These are phyloP conservation scores for Phlebiopsis gigantea DNA, from an alignment of 768 basidiomycete species.

Conservation along the genomic window DNA sequence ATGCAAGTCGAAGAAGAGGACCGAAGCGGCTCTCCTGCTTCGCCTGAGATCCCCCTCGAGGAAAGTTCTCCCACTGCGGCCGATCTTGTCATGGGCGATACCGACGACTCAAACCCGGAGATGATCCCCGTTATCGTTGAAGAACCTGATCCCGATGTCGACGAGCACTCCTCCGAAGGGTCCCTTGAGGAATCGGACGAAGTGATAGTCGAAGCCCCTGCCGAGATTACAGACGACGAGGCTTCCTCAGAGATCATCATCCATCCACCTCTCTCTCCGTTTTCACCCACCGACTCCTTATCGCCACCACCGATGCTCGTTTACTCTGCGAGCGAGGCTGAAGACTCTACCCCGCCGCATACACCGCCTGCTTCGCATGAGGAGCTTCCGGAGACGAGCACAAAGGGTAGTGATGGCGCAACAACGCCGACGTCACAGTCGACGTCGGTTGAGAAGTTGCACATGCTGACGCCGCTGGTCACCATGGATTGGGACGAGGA, in stretches of 20 bases:
- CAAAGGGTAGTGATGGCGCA: background rate
- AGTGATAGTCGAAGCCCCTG: background rate
- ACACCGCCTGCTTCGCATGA: background rate
- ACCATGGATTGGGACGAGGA: slow-evolving; percentile 3
- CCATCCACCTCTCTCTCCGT: background rate
- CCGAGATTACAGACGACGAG: background rate
- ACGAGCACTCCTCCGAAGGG: background rate
- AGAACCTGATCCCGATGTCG: slow-evolving; percentile 2
- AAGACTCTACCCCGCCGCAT: background rate
- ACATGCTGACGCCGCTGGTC: slow-evolving; percentile 1
- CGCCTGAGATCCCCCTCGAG: too few relatives aligned
- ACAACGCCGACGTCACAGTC: background rate
- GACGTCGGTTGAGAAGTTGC: background rate
- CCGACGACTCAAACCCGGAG: background rate
- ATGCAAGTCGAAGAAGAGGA: too few relatives aligned
- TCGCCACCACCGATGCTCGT: background rate
- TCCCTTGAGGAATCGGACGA: background rate
- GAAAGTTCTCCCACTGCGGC: too few relatives aligned
- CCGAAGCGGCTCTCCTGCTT: too few relatives aligned
- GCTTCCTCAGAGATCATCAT: background rate
- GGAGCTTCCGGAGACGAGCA: background rate
- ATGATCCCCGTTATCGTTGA: background rate
- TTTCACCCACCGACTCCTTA: background rate
- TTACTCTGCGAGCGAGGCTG: background rate
- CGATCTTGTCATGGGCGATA: too few relatives aligned